Evolutionary conservation across 202 grass and related monocot genomes (phyloP), one percentile per base, ranked within the genome.

Genomic region (Tripidium arundinaceum): DNA sequence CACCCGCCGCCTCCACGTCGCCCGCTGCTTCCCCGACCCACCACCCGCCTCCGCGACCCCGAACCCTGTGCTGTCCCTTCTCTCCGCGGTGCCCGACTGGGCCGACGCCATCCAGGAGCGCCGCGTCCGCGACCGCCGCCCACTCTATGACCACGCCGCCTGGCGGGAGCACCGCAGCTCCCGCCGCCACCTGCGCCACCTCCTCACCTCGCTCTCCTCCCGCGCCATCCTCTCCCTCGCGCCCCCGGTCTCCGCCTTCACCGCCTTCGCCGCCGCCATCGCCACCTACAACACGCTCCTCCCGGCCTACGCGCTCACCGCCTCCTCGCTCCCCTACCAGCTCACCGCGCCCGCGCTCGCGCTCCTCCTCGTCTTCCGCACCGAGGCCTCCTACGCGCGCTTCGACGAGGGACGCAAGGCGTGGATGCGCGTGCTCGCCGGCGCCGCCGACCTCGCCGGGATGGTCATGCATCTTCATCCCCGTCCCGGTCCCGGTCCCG

Each of bases 281-380:
- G 88, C 95, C 22, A 50, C 93, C 24, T 94, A 89, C 83, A 98
- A 98, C 72, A 90, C 92, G 22, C 89, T 93, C 81, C 50, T 91
- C 31, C 92, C 95, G 0, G 86, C 40, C 39, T 72, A 86, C 65
- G 76, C 89, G 28, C 67, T 98, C 76, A 90, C 70, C 33, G 79
- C 95, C 1, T 98, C 95, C 1, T 16, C 95, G 0, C 84, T 98
- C 3, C 92, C 95, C 4, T 98, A 93, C 81, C 88, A 93, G 89
- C 90, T 98, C 81, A 94, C 86, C 0, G 95, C 92, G 0, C 95
- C 95, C 1, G 92, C 95, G 5, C 88, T 98, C 62, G 95, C 95
- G 7, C 86, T 98, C 42, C 83, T 98, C 76, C 88, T 98, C 19
- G 95, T 98, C 60, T 98, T 98, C 83, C 83, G 95, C 79, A 98